Percentiles rank a stretch among this genome's conserved stretches.
phyloP scores from a whole-genome alignment of 306 rosid species.

The Abrus pulchellus region DNA sequence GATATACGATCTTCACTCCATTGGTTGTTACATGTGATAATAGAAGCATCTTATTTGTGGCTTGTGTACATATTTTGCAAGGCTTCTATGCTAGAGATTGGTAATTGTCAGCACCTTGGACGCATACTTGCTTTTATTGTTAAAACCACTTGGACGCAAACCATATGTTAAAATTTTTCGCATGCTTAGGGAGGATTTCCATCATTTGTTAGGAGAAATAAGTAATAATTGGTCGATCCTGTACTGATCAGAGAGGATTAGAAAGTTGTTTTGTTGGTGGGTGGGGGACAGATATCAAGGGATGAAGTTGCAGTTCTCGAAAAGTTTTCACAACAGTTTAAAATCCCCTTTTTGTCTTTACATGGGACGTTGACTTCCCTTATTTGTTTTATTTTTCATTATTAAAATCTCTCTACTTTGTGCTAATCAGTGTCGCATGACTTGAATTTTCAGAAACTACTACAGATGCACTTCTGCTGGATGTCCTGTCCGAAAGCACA shows the following conservation, averaged over 20 bases:
- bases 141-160: not conserved
- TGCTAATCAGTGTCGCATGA: conserved; percentile 28
- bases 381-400: not conserved
- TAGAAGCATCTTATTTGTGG: not conserved
- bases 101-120: not conserved
- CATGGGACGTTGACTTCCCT: not conserved
- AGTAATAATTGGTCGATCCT: conserved; percentile 25
- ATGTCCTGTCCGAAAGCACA: conserved; percentile 88
- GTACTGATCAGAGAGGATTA: conserved; percentile 22
- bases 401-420: conserved; percentile 4
- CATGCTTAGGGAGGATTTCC: conserved; percentile 21
- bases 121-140: not conserved
- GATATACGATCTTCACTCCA: not conserved
- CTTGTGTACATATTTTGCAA: conserved; percentile 15
- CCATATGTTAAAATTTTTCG: not conserved
- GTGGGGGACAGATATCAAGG: not conserved
- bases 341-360: not conserved
- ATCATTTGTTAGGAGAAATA: conserved; percentile 7
- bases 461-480: conserved; percentile 93
- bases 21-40: not conserved
- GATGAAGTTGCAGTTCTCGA: conserved; percentile 9
- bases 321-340: not conserved
- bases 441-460: conserved; percentile 73
- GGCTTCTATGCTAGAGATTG: not conserved
- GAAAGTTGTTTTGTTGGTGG: conserved; percentile 27